Base-by-base conservation (phyloP, 2,329 filamentous ascomycete genomes). In the Neonectria punicea region DNA sequence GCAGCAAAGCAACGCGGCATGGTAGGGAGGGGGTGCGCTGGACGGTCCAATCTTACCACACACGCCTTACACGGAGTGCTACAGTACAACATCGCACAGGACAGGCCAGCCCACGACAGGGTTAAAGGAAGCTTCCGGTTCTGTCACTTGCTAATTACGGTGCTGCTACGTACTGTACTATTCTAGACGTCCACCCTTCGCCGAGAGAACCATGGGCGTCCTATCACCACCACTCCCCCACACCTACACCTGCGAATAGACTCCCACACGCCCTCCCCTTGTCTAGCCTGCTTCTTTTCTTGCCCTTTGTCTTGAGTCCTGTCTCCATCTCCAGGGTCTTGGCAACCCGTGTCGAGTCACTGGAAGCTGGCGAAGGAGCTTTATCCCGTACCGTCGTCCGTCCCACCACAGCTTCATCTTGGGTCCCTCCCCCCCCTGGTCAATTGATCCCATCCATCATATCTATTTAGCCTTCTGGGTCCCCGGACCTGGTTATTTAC, bases 211-310 rank as follows among this genome's bases (percentile, higher is more conserved):
- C 67, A 63, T 55, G 65, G 71, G 71, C 53, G 71, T 73, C 71
- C 73, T 74, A 73, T 74, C 62, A 61, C 32, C 65, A 70, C 66
- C 58, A 41, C 64, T 72, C 65, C 67, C 69, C 68, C 70, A 72
- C 71, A 72, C 70, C 63, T 55, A 25, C 25, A 25, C 25, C 25
- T 25, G 25, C 25, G 25, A 25, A 25, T 25, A 3, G 55, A 5
- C 55, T 56, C 41, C 46, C 44, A 43, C 66, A 58, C 70, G 56
- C 67, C 69, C 68, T 65, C 67, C 36, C 54, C 54, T 34, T 56
- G 65, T 61, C 44, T 54, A 49, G 58, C 55, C 50, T 41, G 20
- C 36, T 55, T 47, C 53, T 30, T 30, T 54, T 47, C 49, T 22
- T 25, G 44, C 20, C 32, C 53, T 36, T 47, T 14, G 53, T 47